Percentiles rank a stretch among this genome's conserved stretches.
Evolutionary conservation across 441 rosid genomes (phyloP).

Genomic region (Eugenia klotzschiana): DNA sequence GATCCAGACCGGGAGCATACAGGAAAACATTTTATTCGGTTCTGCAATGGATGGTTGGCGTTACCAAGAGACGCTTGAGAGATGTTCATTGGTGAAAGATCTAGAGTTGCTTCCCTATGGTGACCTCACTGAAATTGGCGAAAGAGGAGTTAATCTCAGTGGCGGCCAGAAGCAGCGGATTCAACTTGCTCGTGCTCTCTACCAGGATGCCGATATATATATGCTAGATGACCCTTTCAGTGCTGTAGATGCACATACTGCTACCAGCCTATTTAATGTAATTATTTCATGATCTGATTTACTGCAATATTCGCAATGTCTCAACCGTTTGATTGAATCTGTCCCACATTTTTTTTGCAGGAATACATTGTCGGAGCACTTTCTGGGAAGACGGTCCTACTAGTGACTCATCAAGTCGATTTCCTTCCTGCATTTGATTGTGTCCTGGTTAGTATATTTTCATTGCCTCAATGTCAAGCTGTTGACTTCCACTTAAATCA

Average conservation of each 20-base stretch:
- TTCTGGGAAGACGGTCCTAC: conserved; percentile 54
- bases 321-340: not conserved
- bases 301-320: not conserved
- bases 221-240: conserved; percentile 96
- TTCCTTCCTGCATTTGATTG: conserved; percentile 85
- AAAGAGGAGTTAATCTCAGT: conserved; percentile 94
- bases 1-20: conserved; percentile 87
- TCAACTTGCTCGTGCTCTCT: conserved; percentile 94
- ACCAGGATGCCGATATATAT: conserved; percentile 84
- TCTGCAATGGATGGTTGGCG: conserved; percentile 44
- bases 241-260: conserved; percentile 95
- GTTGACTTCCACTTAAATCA: not conserved
- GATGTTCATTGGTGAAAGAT: conserved; percentile 77
- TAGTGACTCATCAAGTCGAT: conserved; percentile 95
- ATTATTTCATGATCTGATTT: not conserved
- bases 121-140: conserved; percentile 89
- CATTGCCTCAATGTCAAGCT: not conserved
- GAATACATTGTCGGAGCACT: conserved; percentile 80
- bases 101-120: conserved; percentile 78
- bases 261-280: conserved; percentile 82
- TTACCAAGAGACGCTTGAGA: conserved; percentile 73
- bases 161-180: conserved; percentile 96
- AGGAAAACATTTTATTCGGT: conserved; percentile 77
- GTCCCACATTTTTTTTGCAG: conserved; percentile 25
- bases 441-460: conserved; percentile 48